Percentiles rank a stretch among this genome's conserved stretches.
phyloP scores from a whole-genome alignment of 805 yeast genomes.

The Schizosaccharomyces octosporus region DNA sequence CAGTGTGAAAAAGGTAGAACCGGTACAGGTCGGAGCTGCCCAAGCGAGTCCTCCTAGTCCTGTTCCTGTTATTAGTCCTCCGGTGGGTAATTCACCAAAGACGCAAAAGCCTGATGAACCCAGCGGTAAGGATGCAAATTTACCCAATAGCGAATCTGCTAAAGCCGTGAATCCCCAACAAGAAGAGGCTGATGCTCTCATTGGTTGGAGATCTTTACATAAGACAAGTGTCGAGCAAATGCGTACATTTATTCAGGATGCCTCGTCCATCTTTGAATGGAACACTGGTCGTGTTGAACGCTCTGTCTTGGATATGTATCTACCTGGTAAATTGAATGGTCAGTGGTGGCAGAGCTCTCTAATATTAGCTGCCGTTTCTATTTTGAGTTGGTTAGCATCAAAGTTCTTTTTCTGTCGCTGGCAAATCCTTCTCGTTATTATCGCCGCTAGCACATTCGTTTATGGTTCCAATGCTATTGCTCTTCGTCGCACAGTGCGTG shows the following conservation, averaged over 20 bases:
- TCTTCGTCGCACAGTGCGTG: neutral
- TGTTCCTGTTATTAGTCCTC: too few species aligned
- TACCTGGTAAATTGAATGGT: constrained; percentile 23
- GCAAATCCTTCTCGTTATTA: neutral
- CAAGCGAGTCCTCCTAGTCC: too few species aligned
- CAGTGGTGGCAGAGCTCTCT: constrained; percentile 94
- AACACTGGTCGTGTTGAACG: neutral
- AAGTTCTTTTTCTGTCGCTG: constrained; percentile 28
- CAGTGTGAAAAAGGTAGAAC: too few species aligned
- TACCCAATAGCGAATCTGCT: neutral
- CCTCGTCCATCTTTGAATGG: neutral
- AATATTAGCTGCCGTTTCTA: constrained; percentile 36
- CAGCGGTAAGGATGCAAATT: neutral
- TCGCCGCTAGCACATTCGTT: neutral
- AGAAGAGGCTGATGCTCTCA: neutral
- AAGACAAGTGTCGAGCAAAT: neutral
- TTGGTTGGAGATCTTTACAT: neutral
- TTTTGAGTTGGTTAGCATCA: constrained; percentile 59
- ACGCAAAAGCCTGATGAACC: neutral
- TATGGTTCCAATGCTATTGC: neutral
- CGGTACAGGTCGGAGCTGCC: too few species aligned
- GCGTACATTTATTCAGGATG: neutral
- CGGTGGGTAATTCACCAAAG: too few species aligned
- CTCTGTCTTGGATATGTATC: neutral
- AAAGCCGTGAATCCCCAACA: neutral